Evolutionary conservation across 805 yeast species (phyloP).

Genomic region (Candida michaelii): DNA sequence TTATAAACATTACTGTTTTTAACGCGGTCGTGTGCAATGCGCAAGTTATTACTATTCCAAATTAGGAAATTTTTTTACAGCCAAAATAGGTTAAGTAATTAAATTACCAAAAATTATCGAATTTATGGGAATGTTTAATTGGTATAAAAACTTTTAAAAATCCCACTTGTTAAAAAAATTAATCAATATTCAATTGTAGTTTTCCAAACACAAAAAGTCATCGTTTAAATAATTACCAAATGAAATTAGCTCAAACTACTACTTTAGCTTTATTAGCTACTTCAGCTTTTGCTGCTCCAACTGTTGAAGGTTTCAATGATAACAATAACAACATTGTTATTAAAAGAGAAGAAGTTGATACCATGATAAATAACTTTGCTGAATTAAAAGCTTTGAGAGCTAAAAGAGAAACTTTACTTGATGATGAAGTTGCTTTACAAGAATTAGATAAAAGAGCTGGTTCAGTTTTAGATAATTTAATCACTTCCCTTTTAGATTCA

Average conservation of each 20-base stretch:
- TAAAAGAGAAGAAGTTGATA: conserved; percentile 35
- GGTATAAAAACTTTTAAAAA: conserved; percentile 1
- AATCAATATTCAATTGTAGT: background rate
- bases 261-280: conserved; percentile 41
- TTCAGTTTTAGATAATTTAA: conserved; percentile 33
- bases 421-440: conserved; percentile 25
- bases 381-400: conserved; percentile 33
- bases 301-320: conserved; percentile 1
- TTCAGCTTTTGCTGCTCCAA: conserved; percentile 37
- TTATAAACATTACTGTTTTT: background rate
- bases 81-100: conserved; percentile 9
- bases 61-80: conserved; percentile 19
- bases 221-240: conserved; percentile 14
- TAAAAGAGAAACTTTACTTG: conserved; percentile 33
- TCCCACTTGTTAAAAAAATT: background rate
- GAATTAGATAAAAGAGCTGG: conserved; percentile 37
- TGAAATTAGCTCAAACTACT: conserved; percentile 44
- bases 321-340: conserved; percentile 23
- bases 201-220: conserved; percentile 5
- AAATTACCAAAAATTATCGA: background rate
- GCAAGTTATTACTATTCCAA: conserved; percentile 21
- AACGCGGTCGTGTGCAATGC: conserved; percentile 9
- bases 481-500: conserved; percentile 36
- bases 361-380: conserved; percentile 31
- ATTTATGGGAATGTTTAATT: background rate